phyloP scores from a whole-genome alignment of 192 early-diverging fungal genomes.

The Mortierella claussenii region DNA sequence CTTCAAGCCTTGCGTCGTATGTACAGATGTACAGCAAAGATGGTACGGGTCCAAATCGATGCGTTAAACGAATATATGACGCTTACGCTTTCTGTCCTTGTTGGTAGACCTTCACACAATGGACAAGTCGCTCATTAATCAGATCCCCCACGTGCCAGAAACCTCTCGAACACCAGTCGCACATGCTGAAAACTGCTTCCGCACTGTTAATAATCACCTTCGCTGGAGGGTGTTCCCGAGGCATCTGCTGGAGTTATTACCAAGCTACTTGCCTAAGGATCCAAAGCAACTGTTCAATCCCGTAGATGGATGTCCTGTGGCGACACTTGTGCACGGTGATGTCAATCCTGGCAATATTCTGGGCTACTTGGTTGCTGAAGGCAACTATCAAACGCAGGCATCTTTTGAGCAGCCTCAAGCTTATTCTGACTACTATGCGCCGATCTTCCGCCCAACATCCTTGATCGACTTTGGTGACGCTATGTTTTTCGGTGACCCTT shows the following conservation, averaged over 20 bases:
- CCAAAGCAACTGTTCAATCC: constrained; percentile 28
- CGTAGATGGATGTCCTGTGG: constrained; percentile 4
- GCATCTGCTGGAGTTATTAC: constrained; percentile 37
- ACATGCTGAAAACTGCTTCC: no score
- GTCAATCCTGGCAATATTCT: constrained; percentile 51
- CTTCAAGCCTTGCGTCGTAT: constrained; percentile 13
- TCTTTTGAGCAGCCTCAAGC: not conserved
- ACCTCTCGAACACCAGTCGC: no score
- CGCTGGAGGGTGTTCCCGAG: constrained; percentile 48
- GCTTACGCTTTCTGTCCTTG: not conserved
- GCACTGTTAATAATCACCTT: constrained; percentile 33
- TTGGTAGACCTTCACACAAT: constrained; percentile 9
- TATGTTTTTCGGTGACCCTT: constrained; percentile 33
- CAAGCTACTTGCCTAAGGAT: constrained; percentile 35
- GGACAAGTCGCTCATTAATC: not conserved
- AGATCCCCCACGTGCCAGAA: no score
- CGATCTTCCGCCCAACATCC: constrained; percentile 13
- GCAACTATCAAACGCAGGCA: not conserved
- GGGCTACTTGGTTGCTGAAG: constrained; percentile 4
- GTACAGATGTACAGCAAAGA: no score
- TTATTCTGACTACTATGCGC: not conserved
- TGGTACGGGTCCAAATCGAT: no score
- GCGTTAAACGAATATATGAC: no score
- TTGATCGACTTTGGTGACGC: constrained; percentile 48
- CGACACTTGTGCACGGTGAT: constrained; percentile 51